Percentiles rank a stretch among this genome's conserved stretches.
These are phyloP conservation scores for Baorangia bicolor DNA, from an alignment of 768 basidiomycete genomes.

Conservation along the genomic window DNA sequence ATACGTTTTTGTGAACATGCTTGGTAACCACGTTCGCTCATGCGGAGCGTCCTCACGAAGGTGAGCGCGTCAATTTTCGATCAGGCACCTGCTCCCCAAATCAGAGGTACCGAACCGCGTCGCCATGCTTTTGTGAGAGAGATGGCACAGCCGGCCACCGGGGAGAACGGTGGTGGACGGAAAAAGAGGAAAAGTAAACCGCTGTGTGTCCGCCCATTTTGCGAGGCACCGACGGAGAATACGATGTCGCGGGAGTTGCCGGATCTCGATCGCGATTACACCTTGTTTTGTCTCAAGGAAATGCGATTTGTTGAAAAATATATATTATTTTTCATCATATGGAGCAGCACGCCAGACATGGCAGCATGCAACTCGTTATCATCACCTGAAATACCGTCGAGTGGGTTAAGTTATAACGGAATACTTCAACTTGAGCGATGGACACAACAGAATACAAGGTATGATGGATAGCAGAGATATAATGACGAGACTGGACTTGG, in stretches of 20 bases:
- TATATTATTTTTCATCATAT: constrained; percentile 2
- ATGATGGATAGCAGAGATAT: constrained; percentile 22
- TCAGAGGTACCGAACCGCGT: neutral
- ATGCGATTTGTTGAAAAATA: neutral
- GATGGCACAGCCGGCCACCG: neutral
- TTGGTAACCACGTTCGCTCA: constrained; percentile 10
- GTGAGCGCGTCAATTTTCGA: neutral
- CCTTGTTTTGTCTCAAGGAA: constrained; percentile 6
- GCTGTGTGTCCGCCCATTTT: neutral
- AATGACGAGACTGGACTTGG: constrained; percentile 15
- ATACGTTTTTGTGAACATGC: too few species aligned
- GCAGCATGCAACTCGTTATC: constrained; percentile 14
- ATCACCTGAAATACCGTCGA: constrained; percentile 10
- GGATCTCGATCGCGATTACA: constrained; percentile 21
- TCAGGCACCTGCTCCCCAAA: constrained; percentile 10
- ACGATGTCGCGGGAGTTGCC: constrained; percentile 22
- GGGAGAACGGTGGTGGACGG: neutral
- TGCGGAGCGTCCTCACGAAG: constrained; percentile 9
- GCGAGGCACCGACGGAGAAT: constrained; percentile 25
- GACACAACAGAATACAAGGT: constrained; percentile 20
- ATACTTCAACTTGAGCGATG: constrained; percentile 14
- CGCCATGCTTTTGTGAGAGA: constrained; percentile 15
- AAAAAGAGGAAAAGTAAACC: neutral
- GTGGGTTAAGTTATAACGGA: constrained; percentile 13
- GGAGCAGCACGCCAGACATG: constrained; percentile 5